Evolutionary conservation across 2,329 filamentous ascomycete genomes (phyloP), one percentile per base, ranked within the genome.

Genomic region (Aspergillus caelatus): DNA sequence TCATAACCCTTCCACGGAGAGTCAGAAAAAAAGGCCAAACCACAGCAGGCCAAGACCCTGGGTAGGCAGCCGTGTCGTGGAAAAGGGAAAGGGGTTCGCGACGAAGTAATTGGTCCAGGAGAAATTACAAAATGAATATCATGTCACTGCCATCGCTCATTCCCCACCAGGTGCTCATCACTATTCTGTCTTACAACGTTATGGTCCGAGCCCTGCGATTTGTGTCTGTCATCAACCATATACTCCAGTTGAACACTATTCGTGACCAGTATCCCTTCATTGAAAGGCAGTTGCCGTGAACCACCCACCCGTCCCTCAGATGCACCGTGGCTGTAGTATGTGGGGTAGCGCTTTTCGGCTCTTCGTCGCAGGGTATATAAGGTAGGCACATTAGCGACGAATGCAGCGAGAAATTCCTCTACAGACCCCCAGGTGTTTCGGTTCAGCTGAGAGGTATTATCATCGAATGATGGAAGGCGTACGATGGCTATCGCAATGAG

Each of bases 301-400:
- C 32, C 52, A 4, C 32, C 32, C 32, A 39, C 4, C 7, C 34
- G 32, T 2, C 52, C 52, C 11, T 39, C 34, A 14, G 32, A 23
- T 1, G 52, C 32, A 6, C 32, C 16, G 14, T 39, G 32, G 32
- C 32, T 39, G 21, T 39, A 55, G 23, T 55, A 55, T 16, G 30
- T 19, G 9, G 52, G 32, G 9, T 39, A 55, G n/a, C 14, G 11
- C 16, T 36, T 55, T 7, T 55, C 12, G 11, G 6, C n/a, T 21
- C 52, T 39, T 12, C 48, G 54, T 21, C 65, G 58, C 4, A 67
- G 48, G n/a, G 60, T 67, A 16, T 57, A 65, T 19, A 67, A 41
- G 0, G 62, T 67, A 2, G 65, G 62, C 5, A 65, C 28, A 34
- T 67, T 65, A 16, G 65, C 65, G 10, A 60, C 65, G 3, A 67